These are phyloP conservation scores for Rosellinia necatrix DNA, from an alignment of 2,329 filamentous ascomycete genomes.

Conservation along the genomic window DNA sequence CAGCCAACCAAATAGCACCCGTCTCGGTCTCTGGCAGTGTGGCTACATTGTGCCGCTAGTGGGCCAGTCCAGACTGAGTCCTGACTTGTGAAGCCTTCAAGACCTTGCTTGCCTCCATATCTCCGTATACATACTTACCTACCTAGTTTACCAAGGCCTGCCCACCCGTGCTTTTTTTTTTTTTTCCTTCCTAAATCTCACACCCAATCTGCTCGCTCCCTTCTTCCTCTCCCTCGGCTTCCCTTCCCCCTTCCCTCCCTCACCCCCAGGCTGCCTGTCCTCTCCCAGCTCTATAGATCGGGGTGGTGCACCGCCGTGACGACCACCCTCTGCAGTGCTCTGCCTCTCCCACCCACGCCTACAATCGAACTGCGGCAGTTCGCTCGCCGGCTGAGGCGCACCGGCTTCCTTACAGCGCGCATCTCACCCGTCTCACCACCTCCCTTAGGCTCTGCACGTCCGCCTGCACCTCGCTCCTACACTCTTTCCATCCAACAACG, in stretches of 20 bases:
- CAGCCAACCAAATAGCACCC: conserved; percentile 21
- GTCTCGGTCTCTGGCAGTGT: conserved; percentile 1
- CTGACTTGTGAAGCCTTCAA: conserved; percentile 33
- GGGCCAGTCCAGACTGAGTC: conserved; percentile 25
- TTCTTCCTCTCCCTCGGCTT: conserved; percentile 36
- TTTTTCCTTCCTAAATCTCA: conserved; percentile 29
- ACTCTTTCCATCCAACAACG: conserved; percentile 7
- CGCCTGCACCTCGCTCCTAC: conserved; percentile 16
- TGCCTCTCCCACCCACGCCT: neutral
- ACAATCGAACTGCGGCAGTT: conserved; percentile 7
- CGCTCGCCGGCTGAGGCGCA: conserved; percentile 12
- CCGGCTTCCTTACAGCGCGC: conserved; percentile 16
- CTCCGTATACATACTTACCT: conserved; percentile 40
- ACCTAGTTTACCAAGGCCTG: conserved; percentile 41
- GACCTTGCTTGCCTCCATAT: conserved; percentile 37
- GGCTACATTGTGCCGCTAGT: conserved; percentile 11
- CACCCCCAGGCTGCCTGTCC: conserved; percentile 19
- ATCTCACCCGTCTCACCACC: conserved; percentile 16
- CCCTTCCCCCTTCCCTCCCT: conserved; percentile 31
- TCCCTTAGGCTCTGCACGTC: conserved; percentile 9
- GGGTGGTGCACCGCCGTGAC: conserved; percentile 40
- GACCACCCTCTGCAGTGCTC: conserved; percentile 32
- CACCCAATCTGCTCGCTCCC: conserved; percentile 31
- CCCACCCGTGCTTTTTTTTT: conserved; percentile 27
- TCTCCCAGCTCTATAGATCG: conserved; percentile 28